Percentiles rank a stretch among this genome's conserved stretches.
Evolutionary conservation across 2,329 filamentous ascomycete species (phyloP).

Genomic region (Aspergillus puulaauensis): DNA sequence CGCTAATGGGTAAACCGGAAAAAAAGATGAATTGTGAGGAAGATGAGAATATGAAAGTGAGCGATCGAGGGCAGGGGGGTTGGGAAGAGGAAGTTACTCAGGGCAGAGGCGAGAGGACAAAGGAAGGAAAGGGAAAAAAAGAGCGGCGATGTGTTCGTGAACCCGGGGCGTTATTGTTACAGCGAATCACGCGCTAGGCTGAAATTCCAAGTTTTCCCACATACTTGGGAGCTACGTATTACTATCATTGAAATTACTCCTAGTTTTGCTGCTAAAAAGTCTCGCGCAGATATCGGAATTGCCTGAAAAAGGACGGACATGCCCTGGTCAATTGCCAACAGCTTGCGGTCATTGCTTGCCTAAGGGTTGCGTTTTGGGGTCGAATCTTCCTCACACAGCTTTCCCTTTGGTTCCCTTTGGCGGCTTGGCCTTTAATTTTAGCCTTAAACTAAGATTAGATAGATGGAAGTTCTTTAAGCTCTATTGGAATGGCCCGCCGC

Average conservation of each 20-base stretch:
- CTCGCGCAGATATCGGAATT: too few species aligned
- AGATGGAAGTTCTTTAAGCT: not conserved
- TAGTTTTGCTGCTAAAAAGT: not conserved
- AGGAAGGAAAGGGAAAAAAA: slow-evolving; percentile 7
- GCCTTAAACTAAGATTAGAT: not conserved
- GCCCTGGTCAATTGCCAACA: too few species aligned
- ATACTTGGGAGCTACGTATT: not conserved
- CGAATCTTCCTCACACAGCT: not conserved
- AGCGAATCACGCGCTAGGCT: slow-evolving; percentile 6
- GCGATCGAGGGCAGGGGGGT: not conserved
- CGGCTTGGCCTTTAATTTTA: too few species aligned
- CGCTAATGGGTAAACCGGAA: not conserved
- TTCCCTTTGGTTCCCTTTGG: not conserved
- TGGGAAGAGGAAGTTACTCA: not conserved
- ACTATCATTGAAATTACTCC: not conserved
- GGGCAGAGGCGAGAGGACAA: slow-evolving; percentile 8
- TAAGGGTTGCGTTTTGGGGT: not conserved
- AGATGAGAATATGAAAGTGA: not conserved
- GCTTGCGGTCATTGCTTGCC: not conserved
- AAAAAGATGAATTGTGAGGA: not conserved
- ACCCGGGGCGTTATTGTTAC: slow-evolving; percentile 1
- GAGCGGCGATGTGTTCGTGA: not conserved
- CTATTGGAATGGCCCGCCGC: not conserved
- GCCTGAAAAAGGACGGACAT: too few species aligned
- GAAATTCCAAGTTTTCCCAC: slow-evolving; percentile 1